Conservation (phyloP, 108 stramenopile species). For the Nannochloropsis salina region DNA sequence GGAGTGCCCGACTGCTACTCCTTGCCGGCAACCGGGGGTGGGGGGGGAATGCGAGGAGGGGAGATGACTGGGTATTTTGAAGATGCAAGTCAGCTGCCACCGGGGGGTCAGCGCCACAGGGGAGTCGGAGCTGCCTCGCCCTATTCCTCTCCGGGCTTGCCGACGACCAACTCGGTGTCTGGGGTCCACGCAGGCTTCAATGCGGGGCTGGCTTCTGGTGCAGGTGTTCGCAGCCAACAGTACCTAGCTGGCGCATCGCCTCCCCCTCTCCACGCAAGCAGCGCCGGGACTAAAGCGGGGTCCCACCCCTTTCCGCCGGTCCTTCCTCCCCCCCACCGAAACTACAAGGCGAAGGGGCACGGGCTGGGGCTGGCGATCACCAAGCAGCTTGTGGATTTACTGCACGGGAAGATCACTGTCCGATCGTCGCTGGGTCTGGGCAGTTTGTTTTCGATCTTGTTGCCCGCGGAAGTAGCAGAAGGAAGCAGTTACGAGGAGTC, state of each 20-base stretch:
- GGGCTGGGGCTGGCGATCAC: neutral
- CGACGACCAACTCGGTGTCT: too few species aligned
- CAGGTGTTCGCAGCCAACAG: too few species aligned
- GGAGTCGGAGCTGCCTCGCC: too few species aligned
- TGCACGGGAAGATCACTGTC: neutral
- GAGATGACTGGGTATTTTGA: neutral
- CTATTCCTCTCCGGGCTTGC: too few species aligned
- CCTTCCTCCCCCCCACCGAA: neutral
- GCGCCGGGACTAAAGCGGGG: neutral
- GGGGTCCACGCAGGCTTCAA: too few species aligned
- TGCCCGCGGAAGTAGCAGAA: neutral
- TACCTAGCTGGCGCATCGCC: too few species aligned
- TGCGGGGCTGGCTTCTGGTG: too few species aligned
- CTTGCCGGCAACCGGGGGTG: neutral
- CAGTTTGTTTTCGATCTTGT: neutral
- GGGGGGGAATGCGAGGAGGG: neutral
- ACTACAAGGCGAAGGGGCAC: neutral
- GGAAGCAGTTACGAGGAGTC: neutral
- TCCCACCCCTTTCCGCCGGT: neutral
- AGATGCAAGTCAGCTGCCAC: too few species aligned
- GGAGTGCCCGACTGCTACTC: neutral
- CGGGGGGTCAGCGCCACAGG: too few species aligned
- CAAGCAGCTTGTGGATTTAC: neutral
- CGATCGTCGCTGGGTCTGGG: neutral
- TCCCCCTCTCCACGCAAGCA: too few species aligned